Evolutionary conservation across 768 basidiomycete genomes (phyloP), one percentile per base, ranked within the genome.

Genomic region (Pleurotus ostreatus): DNA sequence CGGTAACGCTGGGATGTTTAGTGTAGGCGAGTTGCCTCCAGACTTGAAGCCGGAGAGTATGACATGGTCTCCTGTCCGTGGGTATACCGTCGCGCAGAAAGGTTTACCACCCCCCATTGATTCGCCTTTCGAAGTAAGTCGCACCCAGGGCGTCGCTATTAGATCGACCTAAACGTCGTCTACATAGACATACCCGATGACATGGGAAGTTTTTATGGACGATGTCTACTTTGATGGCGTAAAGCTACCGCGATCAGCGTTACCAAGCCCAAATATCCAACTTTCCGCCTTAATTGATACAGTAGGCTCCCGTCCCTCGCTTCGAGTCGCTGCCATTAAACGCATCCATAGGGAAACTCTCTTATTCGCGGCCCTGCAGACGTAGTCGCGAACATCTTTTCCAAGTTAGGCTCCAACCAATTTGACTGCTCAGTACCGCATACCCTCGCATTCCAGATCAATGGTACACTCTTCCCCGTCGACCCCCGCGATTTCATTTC

Each of bases 311-410:
- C 38, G 11, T 30, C 41, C 37, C 46, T 46, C 26, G 30, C 40
- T 49, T 5, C 46, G 25, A 38, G 37, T 16, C 44, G 30, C 15
- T 40, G 34, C 22, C 48, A 38, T n/a, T 16, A n/a, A 44, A 44
- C 20, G 41, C 20, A 44, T 4, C 56, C 3, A 9, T 34, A 89
- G 87, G 89, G 90, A 0, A 90, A 84, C 70, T 89, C 88, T 7
- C 78, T 89, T 43, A 75, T 92, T 53, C 86, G 89, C 20, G 89
- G 88, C 7, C 89, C 88, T 0, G 66, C 76, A 4, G 89, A 92
- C 58, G 76, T 89, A 7, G 70, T 92, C 11, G 57, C 70, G 0
- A 59, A 67, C n/a, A 85, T 90, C 52, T 59, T 60, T 23, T 52
- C 61, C 5, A 65, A 59, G n/a, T 66, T 86, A 0, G 79, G 78